Evolutionary conservation across 192 early-diverging fungal species (phyloP).

Genomic region (Obelidium mucronatum): DNA sequence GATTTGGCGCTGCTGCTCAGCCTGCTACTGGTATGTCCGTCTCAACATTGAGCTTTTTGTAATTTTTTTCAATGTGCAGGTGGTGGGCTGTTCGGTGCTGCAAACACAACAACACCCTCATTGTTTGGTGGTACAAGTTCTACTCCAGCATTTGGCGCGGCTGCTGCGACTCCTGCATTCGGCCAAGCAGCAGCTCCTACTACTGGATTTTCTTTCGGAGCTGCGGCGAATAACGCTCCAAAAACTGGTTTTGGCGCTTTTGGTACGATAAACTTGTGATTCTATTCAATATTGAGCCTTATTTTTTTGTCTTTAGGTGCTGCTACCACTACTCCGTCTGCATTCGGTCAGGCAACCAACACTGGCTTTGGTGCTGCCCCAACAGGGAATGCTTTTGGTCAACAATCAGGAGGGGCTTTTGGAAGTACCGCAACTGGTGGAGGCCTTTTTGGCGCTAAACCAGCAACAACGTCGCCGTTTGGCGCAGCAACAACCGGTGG

Average conservation of each 20-base stretch:
- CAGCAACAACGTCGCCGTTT: slow-evolving; percentile 38
- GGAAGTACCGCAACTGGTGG: slow-evolving; percentile 5
- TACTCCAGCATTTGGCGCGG: slow-evolving; percentile 34
- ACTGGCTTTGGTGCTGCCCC: slow-evolving; percentile 39
- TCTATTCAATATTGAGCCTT: background rate
- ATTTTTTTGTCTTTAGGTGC: slow-evolving; percentile 21
- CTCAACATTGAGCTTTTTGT: slow-evolving; percentile 16
- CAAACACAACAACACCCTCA: slow-evolving; percentile 3
- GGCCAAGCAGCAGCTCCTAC: slow-evolving; percentile 26
- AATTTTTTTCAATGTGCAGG: background rate
- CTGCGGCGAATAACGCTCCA: slow-evolving; percentile 14
- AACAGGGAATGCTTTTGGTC: slow-evolving; percentile 44
- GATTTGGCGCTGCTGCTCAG: slow-evolving; percentile 26
- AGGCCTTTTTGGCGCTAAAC: slow-evolving; percentile 39
- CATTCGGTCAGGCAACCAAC: slow-evolving; percentile 31
- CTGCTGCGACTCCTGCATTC: slow-evolving; percentile 28
- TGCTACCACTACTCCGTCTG: slow-evolving; percentile 39
- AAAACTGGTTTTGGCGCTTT: slow-evolving; percentile 35
- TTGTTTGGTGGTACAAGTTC: slow-evolving; percentile 29
- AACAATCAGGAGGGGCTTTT: slow-evolving; percentile 40
- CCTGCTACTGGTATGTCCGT: slow-evolving; percentile 17
- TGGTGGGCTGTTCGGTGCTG: slow-evolving; percentile 13
- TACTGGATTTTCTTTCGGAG: slow-evolving; percentile 21
- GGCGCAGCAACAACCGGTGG: slow-evolving; percentile 41
- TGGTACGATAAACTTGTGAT: background rate